Evolutionary conservation across 108 stramenopile species (phyloP).

Genomic region (Skeletonema grethae): DNA sequence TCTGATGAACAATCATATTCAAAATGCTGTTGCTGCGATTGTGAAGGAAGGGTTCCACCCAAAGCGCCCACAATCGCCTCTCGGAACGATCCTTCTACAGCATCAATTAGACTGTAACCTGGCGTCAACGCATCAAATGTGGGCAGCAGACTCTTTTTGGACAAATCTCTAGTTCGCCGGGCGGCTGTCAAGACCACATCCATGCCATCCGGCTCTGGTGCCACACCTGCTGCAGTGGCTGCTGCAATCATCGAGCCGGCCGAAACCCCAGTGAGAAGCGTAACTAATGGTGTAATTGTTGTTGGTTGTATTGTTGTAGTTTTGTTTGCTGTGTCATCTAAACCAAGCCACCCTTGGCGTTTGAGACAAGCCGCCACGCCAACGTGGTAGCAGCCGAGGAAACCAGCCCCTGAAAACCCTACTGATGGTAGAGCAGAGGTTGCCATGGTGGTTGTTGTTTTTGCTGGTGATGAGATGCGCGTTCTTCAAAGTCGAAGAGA

Average conservation of each 20-base stretch:
- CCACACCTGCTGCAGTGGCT: slow-evolving; percentile 48
- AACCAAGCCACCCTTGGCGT: slow-evolving; percentile 26
- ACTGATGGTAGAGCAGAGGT: slow-evolving; percentile 20
- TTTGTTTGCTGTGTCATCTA: slow-evolving; percentile 1
- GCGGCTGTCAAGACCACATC: slow-evolving; percentile 49
- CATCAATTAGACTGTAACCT: slow-evolving; percentile 70
- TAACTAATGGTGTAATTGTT: neutral
- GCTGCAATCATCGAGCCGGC: slow-evolving; percentile 66
- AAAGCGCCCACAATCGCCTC: slow-evolving; percentile 36
- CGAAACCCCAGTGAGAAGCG: slow-evolving; percentile 60
- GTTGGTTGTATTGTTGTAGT: neutral
- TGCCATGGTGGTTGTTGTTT: too few species aligned
- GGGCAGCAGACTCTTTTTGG: slow-evolving; percentile 1
- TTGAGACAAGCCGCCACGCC: slow-evolving; percentile 59
- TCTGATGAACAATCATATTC: neutral
- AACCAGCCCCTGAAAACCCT: slow-evolving; percentile 67
- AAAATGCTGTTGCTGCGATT: neutral
- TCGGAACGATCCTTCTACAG: slow-evolving; percentile 48
- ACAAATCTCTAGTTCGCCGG: slow-evolving; percentile 41
- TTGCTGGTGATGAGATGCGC: too few species aligned
- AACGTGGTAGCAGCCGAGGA: slow-evolving; percentile 68
- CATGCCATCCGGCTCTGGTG: slow-evolving; percentile 63
- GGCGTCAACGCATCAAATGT: slow-evolving; percentile 58
- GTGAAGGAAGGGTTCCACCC: slow-evolving; percentile 30
- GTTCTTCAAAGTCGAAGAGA: too few species aligned